These are phyloP conservation scores for Xanthoconium separans DNA, from an alignment of 1,284 basidiomycete genomes.

Conservation along the genomic window DNA sequence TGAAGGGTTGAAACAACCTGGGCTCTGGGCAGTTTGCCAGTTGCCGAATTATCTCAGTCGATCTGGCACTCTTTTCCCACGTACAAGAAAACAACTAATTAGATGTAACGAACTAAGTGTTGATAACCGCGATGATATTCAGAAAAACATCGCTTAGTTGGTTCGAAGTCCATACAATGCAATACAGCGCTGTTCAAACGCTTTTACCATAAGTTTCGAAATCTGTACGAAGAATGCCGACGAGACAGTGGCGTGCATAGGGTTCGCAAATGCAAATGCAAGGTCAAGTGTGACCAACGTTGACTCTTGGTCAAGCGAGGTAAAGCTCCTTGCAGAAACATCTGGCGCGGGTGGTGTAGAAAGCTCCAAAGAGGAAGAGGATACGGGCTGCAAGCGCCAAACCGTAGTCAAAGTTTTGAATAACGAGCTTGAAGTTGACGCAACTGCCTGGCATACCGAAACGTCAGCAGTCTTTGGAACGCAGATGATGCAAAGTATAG, in stretches of 20 bases:
- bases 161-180: slow-evolving; percentile 58
- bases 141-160: slow-evolving; percentile 8
- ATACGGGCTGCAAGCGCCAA: slow-evolving; percentile 74
- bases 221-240: slow-evolving; percentile 85
- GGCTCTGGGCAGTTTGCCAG: too few species aligned
- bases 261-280: slow-evolving; percentile 84
- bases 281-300: slow-evolving; percentile 83
- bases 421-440: slow-evolving; percentile 78
- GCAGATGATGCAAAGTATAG: neutral
- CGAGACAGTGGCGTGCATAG: slow-evolving; percentile 80
- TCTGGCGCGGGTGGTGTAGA: slow-evolving; percentile 21
- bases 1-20: too few species aligned
- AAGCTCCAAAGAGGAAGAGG: slow-evolving; percentile 43
- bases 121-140: too few species aligned
- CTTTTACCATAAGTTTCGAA: slow-evolving; percentile 86
- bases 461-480: slow-evolving; percentile 3
- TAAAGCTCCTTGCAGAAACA: neutral
- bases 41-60: too few species aligned
- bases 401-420: slow-evolving; percentile 84
- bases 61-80: too few species aligned
- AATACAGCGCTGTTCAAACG: slow-evolving; percentile 84
- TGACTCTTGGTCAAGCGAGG: slow-evolving; percentile 37
- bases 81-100: too few species aligned
- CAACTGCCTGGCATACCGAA: slow-evolving; percentile 54
- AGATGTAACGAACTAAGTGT: too few species aligned